A percentile compares a stretch with the other conserved stretches of the same genome.
phyloP scores from a whole-genome alignment of 371 early-diverging fungal genomes.

The Batkoa obscura region DNA sequence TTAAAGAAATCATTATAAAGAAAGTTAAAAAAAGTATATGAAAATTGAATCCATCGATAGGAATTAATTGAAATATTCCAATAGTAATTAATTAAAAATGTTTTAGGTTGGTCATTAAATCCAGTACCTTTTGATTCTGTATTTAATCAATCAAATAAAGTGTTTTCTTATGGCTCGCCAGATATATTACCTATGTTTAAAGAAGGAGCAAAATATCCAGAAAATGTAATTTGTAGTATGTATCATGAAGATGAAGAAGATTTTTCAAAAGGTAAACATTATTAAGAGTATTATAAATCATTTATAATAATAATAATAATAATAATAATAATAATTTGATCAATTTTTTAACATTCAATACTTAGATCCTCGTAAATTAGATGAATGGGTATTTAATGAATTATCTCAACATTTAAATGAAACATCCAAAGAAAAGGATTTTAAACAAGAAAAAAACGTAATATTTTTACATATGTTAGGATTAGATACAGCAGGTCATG shows the following conservation, averaged over 20 bases:
- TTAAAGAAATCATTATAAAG: too few species aligned
- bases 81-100: neutral
- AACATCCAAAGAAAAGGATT: slow-evolving; percentile 19
- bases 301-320: neutral
- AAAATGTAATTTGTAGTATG: slow-evolving; percentile 68
- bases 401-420: slow-evolving; percentile 28
- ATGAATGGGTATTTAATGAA: slow-evolving; percentile 74
- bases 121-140: slow-evolving; percentile 91
- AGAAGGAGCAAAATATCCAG: slow-evolving; percentile 63
- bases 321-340: too few species aligned
- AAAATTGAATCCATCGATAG: too few species aligned
- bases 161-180: slow-evolving; percentile 95
- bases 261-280: slow-evolving; percentile 45
- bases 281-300: neutral
- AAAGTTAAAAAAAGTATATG: too few species aligned
- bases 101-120: slow-evolving; percentile 84
- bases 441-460: slow-evolving; percentile 41
- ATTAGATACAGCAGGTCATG: slow-evolving; percentile 89
- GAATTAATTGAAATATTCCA: too few species aligned
- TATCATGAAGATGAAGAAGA: slow-evolving; percentile 75
- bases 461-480: slow-evolving; percentile 88
- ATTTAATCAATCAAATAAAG: slow-evolving; percentile 74
- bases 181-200: slow-evolving; percentile 94
- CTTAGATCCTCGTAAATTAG: slow-evolving; percentile 61
- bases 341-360: neutral